Percentiles rank a stretch among this genome's conserved stretches.
Conservation (phyloP, 1,139 yeast genomes). For the Yamadazyma diospyri region DNA sequence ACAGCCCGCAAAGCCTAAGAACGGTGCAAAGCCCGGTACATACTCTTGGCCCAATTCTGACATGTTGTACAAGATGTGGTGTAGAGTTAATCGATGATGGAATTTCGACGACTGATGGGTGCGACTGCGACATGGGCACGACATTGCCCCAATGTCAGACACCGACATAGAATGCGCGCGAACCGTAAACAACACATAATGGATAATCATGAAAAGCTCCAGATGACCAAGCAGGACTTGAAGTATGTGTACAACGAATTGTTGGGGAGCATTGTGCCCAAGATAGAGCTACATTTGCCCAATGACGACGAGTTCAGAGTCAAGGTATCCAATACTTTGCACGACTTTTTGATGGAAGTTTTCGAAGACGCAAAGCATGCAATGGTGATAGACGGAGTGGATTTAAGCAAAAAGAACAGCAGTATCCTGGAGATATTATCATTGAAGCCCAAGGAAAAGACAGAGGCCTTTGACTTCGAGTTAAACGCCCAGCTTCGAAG, state of each 20-base stretch:
- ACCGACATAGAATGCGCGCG: not conserved
- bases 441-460: slow-evolving; percentile 34
- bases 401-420: slow-evolving; percentile 17
- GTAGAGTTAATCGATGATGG: not conserved
- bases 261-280: slow-evolving; percentile 33
- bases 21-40: slow-evolving; percentile 88
- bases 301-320: slow-evolving; percentile 46
- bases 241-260: slow-evolving; percentile 44
- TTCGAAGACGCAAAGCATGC: slow-evolving; percentile 53
- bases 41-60: slow-evolving; percentile 49
- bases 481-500: slow-evolving; percentile 53
- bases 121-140: slow-evolving; percentile 1
- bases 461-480: slow-evolving; percentile 63
- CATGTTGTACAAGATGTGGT: too few species aligned
- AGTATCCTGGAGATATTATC: slow-evolving; percentile 25
- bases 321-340: slow-evolving; percentile 41
- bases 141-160: not conserved
- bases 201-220: slow-evolving; percentile 36
- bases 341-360: slow-evolving; percentile 42
- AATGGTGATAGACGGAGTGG: slow-evolving; percentile 47
- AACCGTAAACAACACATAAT: not conserved
- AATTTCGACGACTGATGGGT: slow-evolving; percentile 1
- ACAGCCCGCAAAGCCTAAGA: slow-evolving; percentile 94
- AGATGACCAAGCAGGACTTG: slow-evolving; percentile 49
- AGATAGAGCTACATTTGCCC: slow-evolving; percentile 49